phyloP scores from a whole-genome alignment of 1,284 basidiomycete genomes.

The Pulchroboletus neoregius region DNA sequence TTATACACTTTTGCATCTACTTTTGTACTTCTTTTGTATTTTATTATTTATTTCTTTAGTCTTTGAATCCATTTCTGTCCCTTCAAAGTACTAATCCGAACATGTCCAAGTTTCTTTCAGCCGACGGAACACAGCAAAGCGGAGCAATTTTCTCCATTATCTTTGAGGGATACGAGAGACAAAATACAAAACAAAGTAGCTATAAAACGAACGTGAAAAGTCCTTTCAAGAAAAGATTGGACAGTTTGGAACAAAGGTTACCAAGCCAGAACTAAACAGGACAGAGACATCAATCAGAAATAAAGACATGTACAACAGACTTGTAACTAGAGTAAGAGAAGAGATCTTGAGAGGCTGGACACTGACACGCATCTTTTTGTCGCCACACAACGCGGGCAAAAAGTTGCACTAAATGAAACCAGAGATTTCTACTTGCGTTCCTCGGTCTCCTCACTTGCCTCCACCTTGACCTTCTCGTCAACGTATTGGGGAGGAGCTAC shows the following conservation, averaged over 20 bases:
- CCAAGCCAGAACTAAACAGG: constrained; percentile 1
- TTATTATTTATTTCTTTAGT: no score
- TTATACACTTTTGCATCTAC: no score
- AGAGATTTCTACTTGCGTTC: constrained; percentile 18
- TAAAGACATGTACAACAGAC: constrained; percentile 1
- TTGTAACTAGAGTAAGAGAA: constrained; percentile 7
- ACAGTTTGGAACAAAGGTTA: neutral
- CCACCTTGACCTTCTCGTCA: constrained; percentile 43
- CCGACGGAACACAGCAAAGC: neutral
- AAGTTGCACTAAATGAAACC: no score
- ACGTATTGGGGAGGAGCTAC: constrained; percentile 50
- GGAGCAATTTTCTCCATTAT: constrained; percentile 2
- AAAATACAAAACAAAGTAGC: constrained; percentile 19
- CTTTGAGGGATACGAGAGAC: neutral
- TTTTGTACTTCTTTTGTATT: no score
- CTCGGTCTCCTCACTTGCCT: constrained; percentile 13
- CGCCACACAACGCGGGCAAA: no score
- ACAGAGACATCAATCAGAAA: constrained; percentile 8
- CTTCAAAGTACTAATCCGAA: no score
- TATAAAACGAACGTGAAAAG: constrained; percentile 23
- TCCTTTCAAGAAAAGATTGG: constrained; percentile 9
- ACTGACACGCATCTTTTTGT: neutral
- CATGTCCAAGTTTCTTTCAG: no score
- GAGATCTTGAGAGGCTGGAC: neutral
- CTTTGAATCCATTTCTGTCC: no score